Evolutionary conservation across 2,329 filamentous ascomycete species (phyloP).

Genomic region (Colletotrichum graminicola): DNA sequence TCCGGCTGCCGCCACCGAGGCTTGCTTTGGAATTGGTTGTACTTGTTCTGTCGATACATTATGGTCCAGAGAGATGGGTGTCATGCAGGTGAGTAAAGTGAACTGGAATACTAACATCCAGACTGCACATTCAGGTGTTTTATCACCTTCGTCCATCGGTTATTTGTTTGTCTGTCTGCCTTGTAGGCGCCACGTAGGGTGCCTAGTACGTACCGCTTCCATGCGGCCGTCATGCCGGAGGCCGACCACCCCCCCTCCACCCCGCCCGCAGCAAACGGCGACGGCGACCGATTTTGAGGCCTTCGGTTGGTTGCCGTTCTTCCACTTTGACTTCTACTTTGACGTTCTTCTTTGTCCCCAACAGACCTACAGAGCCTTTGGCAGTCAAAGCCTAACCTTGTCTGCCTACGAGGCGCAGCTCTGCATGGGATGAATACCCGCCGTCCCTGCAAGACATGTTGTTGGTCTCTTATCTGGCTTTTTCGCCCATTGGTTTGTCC

Average conservation of each 20-base stretch:
- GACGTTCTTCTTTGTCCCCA: not conserved
- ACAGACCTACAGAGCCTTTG: conserved; percentile 3
- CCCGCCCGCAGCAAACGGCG: conserved; percentile 16
- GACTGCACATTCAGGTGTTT: not conserved
- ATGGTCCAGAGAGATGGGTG: not conserved
- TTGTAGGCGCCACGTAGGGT: not conserved
- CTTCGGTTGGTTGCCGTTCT: conserved; percentile 15
- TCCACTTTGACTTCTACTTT: conserved; percentile 28
- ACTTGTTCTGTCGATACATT: conserved; percentile 6
- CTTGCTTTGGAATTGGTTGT: conserved; percentile 8
- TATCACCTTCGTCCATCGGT: not conserved
- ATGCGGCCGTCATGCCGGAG: conserved; percentile 26
- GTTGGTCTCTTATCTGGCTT: not conserved
- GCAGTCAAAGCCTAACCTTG: conserved; percentile 16
- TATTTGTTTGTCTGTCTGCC: not conserved
- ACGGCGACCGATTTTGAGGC: not conserved
- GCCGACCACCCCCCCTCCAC: conserved; percentile 20
- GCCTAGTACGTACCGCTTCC: conserved; percentile 1
- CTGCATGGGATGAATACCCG: conserved; percentile 20
- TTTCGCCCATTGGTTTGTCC: not conserved
- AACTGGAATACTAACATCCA: no score
- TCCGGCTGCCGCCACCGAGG: conserved; percentile 6
- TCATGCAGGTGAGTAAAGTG: not conserved
- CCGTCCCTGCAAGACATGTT: not conserved
- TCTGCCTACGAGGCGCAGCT: not conserved